Evolutionary conservation across 2,329 filamentous ascomycete genomes (phyloP).

Genomic region (Fusarium domesticum): DNA sequence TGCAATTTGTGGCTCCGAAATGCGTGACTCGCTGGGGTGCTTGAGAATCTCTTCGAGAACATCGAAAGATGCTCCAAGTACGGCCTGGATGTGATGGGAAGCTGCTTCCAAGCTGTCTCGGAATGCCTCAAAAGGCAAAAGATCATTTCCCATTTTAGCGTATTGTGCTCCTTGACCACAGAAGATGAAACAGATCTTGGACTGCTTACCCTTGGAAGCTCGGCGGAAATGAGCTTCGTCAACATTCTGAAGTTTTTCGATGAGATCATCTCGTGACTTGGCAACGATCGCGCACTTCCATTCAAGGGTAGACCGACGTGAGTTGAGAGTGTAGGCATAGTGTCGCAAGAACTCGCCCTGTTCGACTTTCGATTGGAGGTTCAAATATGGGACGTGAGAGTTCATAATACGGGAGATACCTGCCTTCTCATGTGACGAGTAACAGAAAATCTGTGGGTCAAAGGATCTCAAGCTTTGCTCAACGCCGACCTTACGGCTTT

Average conservation of each 20-base stretch:
- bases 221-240: constrained; percentile 22
- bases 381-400: constrained; percentile 35
- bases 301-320: constrained; percentile 43
- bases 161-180: constrained; percentile 45
- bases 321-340: constrained; percentile 46
- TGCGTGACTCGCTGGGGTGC: constrained; percentile 20
- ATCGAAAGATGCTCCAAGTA: constrained; percentile 33
- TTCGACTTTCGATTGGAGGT: constrained; percentile 4
- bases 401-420: constrained; percentile 38
- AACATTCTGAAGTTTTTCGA: constrained; percentile 24
- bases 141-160: constrained; percentile 42
- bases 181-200: constrained; percentile 41
- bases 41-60: constrained; percentile 38
- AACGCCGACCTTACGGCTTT: constrained; percentile 1
- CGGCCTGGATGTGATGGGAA: constrained; percentile 29
- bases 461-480: neutral
- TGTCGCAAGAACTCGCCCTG: constrained; percentile 32
- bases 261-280: constrained; percentile 34
- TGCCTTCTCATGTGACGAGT: constrained; percentile 43
- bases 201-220: constrained; percentile 25
- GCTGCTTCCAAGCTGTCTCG: constrained; percentile 37
- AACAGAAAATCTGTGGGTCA: constrained; percentile 40
- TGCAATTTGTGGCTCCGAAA: constrained; percentile 37
- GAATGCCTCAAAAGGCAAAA: constrained; percentile 43
- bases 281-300: constrained; percentile 43